Conservation (phyloP, 495 filamentous ascomycete species). For the Tetracladium marchalianum region DNA sequence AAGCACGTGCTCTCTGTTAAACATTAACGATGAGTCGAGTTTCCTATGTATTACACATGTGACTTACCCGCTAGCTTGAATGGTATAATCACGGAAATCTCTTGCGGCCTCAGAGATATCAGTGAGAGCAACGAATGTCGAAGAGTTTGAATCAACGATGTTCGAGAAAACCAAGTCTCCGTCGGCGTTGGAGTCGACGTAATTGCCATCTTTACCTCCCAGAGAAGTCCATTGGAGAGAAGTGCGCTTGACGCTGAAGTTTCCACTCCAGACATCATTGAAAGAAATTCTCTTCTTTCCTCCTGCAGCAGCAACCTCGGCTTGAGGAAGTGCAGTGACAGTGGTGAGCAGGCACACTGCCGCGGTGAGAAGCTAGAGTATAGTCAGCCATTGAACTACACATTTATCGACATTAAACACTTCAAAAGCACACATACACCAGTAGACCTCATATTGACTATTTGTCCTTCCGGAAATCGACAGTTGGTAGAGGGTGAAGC, state of each 20-base stretch:
- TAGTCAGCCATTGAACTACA: too few relatives aligned
- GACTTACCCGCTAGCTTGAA: constrained; percentile 20
- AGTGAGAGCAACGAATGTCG: constrained; percentile 24
- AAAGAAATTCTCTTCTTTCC: constrained; percentile 18
- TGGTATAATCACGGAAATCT: constrained; percentile 27
- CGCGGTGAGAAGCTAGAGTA: too few relatives aligned
- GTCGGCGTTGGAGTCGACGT: constrained; percentile 18
- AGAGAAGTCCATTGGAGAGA: constrained; percentile 24
- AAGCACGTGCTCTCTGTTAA: constrained; percentile 29
- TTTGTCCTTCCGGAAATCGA: too few relatives aligned
- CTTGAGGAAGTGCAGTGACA: too few relatives aligned
- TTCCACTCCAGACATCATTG: constrained; percentile 17
- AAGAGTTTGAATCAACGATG: constrained; percentile 21
- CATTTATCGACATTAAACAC: too few relatives aligned
- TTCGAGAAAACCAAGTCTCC: constrained; percentile 27
- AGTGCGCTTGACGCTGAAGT: constrained; percentile 13
- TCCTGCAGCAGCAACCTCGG: too few relatives aligned
- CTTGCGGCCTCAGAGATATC: constrained; percentile 10
- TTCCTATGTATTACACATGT: constrained; percentile 17
- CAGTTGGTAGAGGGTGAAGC: too few relatives aligned
- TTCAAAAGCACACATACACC: too few relatives aligned
- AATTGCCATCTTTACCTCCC: constrained; percentile 24
- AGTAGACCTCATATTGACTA: too few relatives aligned
- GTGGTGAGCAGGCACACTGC: too few relatives aligned
- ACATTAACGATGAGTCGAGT: constrained; percentile 21